These are phyloP conservation scores for Alternaria rosae DNA, from an alignment of 2,329 filamentous ascomycete species.

Conservation along the genomic window DNA sequence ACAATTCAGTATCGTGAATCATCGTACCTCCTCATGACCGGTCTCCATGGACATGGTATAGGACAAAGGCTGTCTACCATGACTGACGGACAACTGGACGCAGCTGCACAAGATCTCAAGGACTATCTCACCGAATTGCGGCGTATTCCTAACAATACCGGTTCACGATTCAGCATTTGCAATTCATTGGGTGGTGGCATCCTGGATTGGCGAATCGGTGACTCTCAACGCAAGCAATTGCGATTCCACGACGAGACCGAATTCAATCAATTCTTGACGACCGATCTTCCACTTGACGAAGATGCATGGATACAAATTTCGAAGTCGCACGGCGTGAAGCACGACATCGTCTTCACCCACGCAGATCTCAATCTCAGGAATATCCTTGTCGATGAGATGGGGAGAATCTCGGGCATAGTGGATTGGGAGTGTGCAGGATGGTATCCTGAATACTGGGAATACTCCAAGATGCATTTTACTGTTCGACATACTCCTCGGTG, in stretches of 20 bases:
- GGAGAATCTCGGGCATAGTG: slow-evolving; percentile 28
- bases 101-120: slow-evolving; percentile 17
- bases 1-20: slow-evolving; percentile 14
- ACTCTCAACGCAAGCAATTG: slow-evolving; percentile 18
- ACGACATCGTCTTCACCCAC: slow-evolving; percentile 30
- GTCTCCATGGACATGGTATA: slow-evolving; percentile 14
- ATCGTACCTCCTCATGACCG: slow-evolving; percentile 26
- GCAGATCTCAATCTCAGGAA: slow-evolving; percentile 30
- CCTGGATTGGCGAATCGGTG: slow-evolving; percentile 24
- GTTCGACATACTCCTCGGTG: slow-evolving; percentile 20
- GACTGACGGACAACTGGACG: slow-evolving; percentile 20
- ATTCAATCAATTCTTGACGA: slow-evolving; percentile 19
- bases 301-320: slow-evolving; percentile 11
- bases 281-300: slow-evolving; percentile 21
- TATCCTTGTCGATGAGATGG: slow-evolving; percentile 26
- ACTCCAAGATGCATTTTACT: slow-evolving; percentile 24
- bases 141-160: slow-evolving; percentile 21
- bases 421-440: slow-evolving; percentile 36
- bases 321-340: slow-evolving; percentile 21
- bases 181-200: slow-evolving; percentile 25
- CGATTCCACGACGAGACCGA: slow-evolving; percentile 15
- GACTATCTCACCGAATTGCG: slow-evolving; percentile 19
- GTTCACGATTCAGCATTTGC: slow-evolving; percentile 20
- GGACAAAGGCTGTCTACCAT: slow-evolving; percentile 20
- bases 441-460: slow-evolving; percentile 37